Evolutionary conservation across 2,329 filamentous ascomycete genomes (phyloP).

Genomic region (Fusarium zealandicum): DNA sequence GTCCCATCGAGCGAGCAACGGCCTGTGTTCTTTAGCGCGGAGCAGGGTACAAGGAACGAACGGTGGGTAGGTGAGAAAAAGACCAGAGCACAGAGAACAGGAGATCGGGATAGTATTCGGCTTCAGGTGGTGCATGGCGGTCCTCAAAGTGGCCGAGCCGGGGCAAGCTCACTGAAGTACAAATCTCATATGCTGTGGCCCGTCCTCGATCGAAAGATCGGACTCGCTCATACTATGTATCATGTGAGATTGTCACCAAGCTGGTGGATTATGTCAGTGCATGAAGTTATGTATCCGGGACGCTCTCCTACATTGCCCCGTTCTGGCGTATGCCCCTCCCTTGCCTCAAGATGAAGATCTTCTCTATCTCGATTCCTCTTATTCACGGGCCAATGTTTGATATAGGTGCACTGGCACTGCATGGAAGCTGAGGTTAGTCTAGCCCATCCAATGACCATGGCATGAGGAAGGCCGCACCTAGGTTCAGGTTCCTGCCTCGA

Average conservation of each 20-base stretch:
- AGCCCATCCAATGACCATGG: neutral
- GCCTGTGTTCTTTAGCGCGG: slow-evolving; percentile 26
- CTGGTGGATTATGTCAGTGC: neutral
- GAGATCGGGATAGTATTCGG: slow-evolving; percentile 3
- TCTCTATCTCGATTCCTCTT: neutral
- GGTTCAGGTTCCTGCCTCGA: no score
- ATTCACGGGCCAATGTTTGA: neutral
- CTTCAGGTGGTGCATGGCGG: slow-evolving; percentile 5
- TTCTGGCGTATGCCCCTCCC: neutral
- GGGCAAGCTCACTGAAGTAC: neutral
- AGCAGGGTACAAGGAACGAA: slow-evolving; percentile 36
- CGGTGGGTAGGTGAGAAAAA: slow-evolving; percentile 7
- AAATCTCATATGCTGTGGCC: neutral
- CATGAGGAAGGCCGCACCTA: neutral
- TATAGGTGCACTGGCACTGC: slow-evolving; percentile 4
- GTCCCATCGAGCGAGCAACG: slow-evolving; percentile 25
- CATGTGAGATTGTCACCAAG: no score
- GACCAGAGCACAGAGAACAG: neutral
- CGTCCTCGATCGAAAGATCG: slow-evolving; percentile 7
- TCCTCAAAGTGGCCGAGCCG: neutral
- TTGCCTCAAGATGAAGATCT: slow-evolving; percentile 5
- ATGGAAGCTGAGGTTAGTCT: neutral
- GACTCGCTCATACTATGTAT: no score
- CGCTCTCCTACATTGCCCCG: neutral
- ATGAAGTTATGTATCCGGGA: slow-evolving; percentile 2